Conservation (phyloP, 2,329 filamentous ascomycete species). For the Epichloe typhina region DNA sequence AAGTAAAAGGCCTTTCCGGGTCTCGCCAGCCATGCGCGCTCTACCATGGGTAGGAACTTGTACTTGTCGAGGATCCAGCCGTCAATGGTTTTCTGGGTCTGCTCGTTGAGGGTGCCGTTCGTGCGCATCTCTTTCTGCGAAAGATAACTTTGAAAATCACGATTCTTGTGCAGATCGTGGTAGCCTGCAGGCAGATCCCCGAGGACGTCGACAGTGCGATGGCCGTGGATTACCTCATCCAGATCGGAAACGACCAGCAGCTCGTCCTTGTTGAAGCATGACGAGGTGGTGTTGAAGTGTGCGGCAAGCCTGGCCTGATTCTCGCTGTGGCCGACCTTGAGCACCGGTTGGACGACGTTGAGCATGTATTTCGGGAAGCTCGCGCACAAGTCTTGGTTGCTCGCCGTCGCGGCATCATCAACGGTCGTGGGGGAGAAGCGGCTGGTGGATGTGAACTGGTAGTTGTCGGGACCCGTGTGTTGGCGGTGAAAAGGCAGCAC, state of each 20-base stretch:
- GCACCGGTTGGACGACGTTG: conserved; percentile 18
- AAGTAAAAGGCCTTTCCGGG: conserved; percentile 40
- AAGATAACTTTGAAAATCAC: conserved; percentile 26
- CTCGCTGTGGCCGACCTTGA: conserved; percentile 21
- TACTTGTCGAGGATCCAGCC: conserved; percentile 43
- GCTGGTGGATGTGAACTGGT: conserved; percentile 17
- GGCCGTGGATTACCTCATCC: conserved; percentile 29
- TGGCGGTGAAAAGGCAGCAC: conserved; percentile 10
- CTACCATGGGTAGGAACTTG: conserved; percentile 44
- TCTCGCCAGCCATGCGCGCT: conserved; percentile 32
- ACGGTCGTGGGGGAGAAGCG: conserved; percentile 18
- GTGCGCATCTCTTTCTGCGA: conserved; percentile 23
- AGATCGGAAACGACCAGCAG: conserved; percentile 39
- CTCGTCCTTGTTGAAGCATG: conserved; percentile 29
- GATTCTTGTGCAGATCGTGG: conserved; percentile 18
- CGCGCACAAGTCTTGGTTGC: conserved; percentile 16
- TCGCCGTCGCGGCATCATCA: conserved; percentile 12
- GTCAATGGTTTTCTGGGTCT: conserved; percentile 18
- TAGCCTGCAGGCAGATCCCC: conserved; percentile 15
- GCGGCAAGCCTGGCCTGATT: conserved; percentile 15
- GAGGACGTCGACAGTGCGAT: conserved; percentile 31
- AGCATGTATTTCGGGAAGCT: conserved; percentile 20
- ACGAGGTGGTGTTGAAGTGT: conserved; percentile 38
- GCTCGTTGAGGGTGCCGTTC: conserved; percentile 20
- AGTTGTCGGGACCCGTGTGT: conserved; percentile 14